These are phyloP conservation scores for Geranium rotundifolium DNA, from an alignment of 345 rosid genomes.

Conservation along the genomic window DNA sequence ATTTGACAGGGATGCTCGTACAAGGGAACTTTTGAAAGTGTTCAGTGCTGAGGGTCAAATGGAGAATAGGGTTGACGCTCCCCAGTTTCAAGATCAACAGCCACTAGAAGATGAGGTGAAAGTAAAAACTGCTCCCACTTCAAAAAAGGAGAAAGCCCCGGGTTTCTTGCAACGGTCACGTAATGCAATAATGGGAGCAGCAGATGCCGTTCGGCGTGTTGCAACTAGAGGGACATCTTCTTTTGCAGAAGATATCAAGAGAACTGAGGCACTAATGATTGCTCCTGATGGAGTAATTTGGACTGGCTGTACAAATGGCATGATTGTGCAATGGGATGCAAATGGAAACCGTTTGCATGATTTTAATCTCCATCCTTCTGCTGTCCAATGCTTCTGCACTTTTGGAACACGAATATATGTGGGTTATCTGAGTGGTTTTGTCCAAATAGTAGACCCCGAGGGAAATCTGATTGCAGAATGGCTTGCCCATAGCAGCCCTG, in stretches of 20 bases:
- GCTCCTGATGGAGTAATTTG: slow-evolving; percentile 82
- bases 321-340: slow-evolving; percentile 86
- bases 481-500: slow-evolving; percentile 79
- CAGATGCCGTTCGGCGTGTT: slow-evolving; percentile 88
- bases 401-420: slow-evolving; percentile 65
- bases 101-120: slow-evolving; percentile 66
- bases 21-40: slow-evolving; percentile 79
- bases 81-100: slow-evolving; percentile 32
- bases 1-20: slow-evolving; percentile 78
- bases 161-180: slow-evolving; percentile 94
- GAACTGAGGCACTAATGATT: slow-evolving; percentile 76
- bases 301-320: slow-evolving; percentile 81
- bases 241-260: slow-evolving; percentile 62
- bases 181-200: slow-evolving; percentile 98
- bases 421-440: slow-evolving; percentile 78
- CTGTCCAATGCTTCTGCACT: slow-evolving; percentile 79
- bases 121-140: slow-evolving; percentile 53
- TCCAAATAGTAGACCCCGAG: slow-evolving; percentile 75
- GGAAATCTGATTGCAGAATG: slow-evolving; percentile 71
- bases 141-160: slow-evolving; percentile 85
- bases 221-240: slow-evolving; percentile 86
- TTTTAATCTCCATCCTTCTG: slow-evolving; percentile 53
- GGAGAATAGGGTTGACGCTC: slow-evolving; percentile 65
- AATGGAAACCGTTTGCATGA: slow-evolving; percentile 74
- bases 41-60: slow-evolving; percentile 83